These are phyloP conservation scores for Pleoardoris graminearum DNA, from an alignment of 2,329 filamentous ascomycete genomes.

Conservation along the genomic window DNA sequence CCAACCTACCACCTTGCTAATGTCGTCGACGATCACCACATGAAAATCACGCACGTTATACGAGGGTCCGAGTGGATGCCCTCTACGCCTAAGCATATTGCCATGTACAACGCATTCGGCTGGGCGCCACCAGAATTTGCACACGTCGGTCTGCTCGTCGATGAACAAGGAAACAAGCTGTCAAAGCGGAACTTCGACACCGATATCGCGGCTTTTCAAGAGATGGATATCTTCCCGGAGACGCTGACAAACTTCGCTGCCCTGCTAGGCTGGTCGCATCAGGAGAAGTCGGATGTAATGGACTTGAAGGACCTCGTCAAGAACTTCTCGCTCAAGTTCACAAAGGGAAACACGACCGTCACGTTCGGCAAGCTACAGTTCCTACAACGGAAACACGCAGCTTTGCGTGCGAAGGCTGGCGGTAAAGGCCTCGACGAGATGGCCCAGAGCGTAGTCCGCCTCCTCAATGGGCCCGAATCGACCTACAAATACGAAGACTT, in stretches of 20 bases:
- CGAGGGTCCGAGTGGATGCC: slow-evolving; percentile 96
- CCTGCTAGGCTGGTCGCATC: slow-evolving; percentile 81
- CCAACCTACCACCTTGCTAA: slow-evolving; percentile 98
- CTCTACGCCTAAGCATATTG: slow-evolving; percentile 79
- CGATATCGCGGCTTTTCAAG: slow-evolving; percentile 61
- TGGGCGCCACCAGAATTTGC: slow-evolving; percentile 55
- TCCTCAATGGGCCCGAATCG: slow-evolving; percentile 34
- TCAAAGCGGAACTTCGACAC: slow-evolving; percentile 81
- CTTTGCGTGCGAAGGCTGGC: slow-evolving; percentile 51
- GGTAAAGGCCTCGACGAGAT: slow-evolving; percentile 48
- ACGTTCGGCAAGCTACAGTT: slow-evolving; percentile 77
- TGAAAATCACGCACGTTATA: slow-evolving; percentile 95
- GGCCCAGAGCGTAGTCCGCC: slow-evolving; percentile 34
- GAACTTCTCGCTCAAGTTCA: slow-evolving; percentile 85
- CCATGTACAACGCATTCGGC: slow-evolving; percentile 55
- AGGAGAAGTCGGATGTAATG: slow-evolving; percentile 69
- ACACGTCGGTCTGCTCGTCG: slow-evolving; percentile 54
- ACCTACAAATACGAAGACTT: slow-evolving; percentile 35
- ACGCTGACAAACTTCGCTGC: slow-evolving; percentile 79
- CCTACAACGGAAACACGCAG: slow-evolving; percentile 73
- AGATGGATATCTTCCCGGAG: slow-evolving; percentile 65
- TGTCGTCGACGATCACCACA: slow-evolving; percentile 92
- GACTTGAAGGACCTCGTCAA: slow-evolving; percentile 70
- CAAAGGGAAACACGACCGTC: slow-evolving; percentile 84
- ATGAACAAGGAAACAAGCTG: slow-evolving; percentile 53